A percentile compares a stretch with the other conserved stretches of the same genome.
These are phyloP conservation scores for Strobilomyces confusus DNA, from an alignment of 768 basidiomycete genomes.

Conservation along the genomic window DNA sequence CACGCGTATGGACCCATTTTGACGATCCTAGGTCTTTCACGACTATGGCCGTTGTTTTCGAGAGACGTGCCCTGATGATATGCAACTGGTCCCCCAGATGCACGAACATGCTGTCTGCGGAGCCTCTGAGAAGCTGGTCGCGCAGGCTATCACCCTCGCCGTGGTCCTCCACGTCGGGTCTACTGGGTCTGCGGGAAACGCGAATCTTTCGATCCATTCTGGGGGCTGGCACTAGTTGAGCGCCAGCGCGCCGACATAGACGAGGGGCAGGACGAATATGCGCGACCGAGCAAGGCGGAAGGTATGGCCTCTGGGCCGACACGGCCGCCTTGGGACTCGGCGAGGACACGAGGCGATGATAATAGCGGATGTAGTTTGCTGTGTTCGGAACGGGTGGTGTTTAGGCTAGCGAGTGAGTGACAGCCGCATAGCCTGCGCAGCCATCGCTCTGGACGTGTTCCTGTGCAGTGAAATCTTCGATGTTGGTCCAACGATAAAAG, in stretches of 20 bases:
- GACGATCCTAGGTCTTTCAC: constrained; percentile 31
- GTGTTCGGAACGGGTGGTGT: too few relatives aligned
- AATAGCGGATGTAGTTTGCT: too few relatives aligned
- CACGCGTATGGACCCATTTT: constrained; percentile 31
- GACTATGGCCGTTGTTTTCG: constrained; percentile 5
- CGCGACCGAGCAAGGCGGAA: constrained; percentile 13
- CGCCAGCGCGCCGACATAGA: constrained; percentile 22
- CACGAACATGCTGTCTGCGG: not conserved
- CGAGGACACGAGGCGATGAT: too few relatives aligned
- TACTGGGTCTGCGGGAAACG: constrained; percentile 9
- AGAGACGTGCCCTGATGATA: constrained; percentile 19
- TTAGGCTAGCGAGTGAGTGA: too few relatives aligned
- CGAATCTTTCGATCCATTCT: constrained; percentile 26
- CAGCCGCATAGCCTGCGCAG: too few relatives aligned
- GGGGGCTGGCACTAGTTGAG: constrained; percentile 27
- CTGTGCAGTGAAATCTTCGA: constrained; percentile 95
- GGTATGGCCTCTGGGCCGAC: constrained; percentile 15
- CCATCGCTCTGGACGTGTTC: too few relatives aligned
- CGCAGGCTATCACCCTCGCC: constrained; percentile 19
- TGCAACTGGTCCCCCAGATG: constrained; percentile 29
- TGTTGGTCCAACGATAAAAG: constrained; percentile 86
- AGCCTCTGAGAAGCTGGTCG: constrained; percentile 7
- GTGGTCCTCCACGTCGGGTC: constrained; percentile 10
- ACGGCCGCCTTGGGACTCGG: constrained; percentile 13
- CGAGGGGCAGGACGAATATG: constrained; percentile 15